Percentiles rank a stretch among this genome's conserved stretches.
Conservation (phyloP, 768 basidiomycete species). For the Amanita pseudoporphyria region DNA sequence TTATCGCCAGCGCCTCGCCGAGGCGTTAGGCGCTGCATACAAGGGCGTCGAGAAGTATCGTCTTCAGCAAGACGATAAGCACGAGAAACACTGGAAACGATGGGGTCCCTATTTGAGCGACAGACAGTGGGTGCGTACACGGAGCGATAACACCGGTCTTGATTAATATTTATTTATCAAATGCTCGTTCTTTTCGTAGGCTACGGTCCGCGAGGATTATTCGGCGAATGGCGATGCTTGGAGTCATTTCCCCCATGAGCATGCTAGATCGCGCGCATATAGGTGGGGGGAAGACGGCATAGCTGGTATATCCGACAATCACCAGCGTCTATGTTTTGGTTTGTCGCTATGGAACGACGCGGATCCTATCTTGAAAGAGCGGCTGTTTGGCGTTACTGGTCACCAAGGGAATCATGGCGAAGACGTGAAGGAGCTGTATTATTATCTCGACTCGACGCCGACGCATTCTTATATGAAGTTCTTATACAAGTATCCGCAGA, state of each 20-base stretch:
- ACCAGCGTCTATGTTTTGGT: slow-evolving; percentile 85
- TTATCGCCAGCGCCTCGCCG: slow-evolving; percentile 59
- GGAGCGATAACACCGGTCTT: neutral
- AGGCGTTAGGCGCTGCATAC: slow-evolving; percentile 61
- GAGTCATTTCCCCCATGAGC: slow-evolving; percentile 92
- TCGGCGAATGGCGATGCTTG: slow-evolving; percentile 94
- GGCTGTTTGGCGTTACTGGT: slow-evolving; percentile 92
- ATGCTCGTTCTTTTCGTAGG: slow-evolving; percentile 37
- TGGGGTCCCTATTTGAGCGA: slow-evolving; percentile 99
- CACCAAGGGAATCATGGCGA: slow-evolving; percentile 99
- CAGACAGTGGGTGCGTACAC: slow-evolving; percentile 84
- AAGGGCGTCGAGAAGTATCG: slow-evolving; percentile 77
- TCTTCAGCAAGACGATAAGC: slow-evolving; percentile 72
- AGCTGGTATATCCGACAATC: slow-evolving; percentile 95
- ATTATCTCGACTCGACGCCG: slow-evolving; percentile 96
- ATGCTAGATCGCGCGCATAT: slow-evolving; percentile 89
- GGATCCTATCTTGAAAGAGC: slow-evolving; percentile 94
- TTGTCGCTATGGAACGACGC: slow-evolving; percentile 92
- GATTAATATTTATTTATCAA: slow-evolving; percentile 8
- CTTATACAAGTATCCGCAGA: slow-evolving; percentile 97
- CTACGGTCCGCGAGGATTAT: slow-evolving; percentile 98
- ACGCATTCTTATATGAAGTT: slow-evolving; percentile 99
- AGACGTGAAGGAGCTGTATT: slow-evolving; percentile 98
- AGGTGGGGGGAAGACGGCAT: slow-evolving; percentile 99
- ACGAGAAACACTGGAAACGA: slow-evolving; percentile 90